phyloP scores from a whole-genome alignment of 2,329 filamentous ascomycete species.

The Trichoderma breve region DNA sequence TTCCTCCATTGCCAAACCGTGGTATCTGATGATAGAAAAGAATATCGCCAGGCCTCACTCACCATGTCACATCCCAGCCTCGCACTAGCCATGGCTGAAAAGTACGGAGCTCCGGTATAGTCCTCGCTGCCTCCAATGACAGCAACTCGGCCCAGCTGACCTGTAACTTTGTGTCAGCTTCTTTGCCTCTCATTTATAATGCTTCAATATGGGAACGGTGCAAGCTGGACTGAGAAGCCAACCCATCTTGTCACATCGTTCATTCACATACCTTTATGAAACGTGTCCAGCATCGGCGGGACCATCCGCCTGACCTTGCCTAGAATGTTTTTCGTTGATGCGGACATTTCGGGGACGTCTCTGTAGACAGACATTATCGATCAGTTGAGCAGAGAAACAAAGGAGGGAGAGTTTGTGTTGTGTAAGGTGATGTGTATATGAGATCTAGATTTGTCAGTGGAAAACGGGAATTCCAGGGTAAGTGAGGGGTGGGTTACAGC shows the following conservation, averaged over 20 bases:
- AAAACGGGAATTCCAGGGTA: background rate
- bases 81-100: conserved; percentile 95
- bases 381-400: background rate
- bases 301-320: conserved; percentile 83
- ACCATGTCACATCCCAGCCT: conserved; percentile 89
- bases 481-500: background rate
- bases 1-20: background rate
- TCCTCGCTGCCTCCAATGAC: conserved; percentile 95
- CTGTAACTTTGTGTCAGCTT: conserved; percentile 44
- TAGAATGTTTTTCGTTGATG: conserved; percentile 71
- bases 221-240: background rate
- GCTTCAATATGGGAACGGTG: background rate
- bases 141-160: conserved; percentile 85
- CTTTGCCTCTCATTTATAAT: background rate
- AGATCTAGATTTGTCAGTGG: background rate
- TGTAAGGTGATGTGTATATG: background rate
- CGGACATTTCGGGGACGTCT: conserved; percentile 54
- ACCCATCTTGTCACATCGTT: background rate
- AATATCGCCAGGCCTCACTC: conserved; percentile 20
- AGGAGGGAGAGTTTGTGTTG: background rate
- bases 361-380: conserved; percentile 26
- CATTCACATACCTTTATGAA: conserved; percentile 79
- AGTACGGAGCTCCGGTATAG: conserved; percentile 96
- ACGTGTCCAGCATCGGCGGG: conserved; percentile 90
- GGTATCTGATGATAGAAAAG: background rate